Evolutionary conservation across 2,329 filamentous ascomycete species (phyloP), one percentile per base, ranked within the genome.

Genomic region (Colletotrichum higginsianum): DNA sequence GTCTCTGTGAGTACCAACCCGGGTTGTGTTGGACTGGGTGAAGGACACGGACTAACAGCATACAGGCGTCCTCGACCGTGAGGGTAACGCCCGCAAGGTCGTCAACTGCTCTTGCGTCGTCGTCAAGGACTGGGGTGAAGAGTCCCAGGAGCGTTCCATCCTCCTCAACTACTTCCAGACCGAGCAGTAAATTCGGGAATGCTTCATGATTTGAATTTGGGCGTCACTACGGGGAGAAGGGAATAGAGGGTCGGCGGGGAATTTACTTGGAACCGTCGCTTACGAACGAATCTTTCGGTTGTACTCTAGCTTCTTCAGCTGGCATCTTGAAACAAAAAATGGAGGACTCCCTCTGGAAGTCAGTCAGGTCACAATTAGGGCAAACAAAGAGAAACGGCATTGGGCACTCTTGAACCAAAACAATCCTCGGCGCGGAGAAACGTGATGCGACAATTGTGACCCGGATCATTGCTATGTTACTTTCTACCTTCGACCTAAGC

Each of bases 31-130:
- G 23, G 18, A 23, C 18, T 11, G n/a, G 9, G 3, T 8, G 15
- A 23, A 7, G 57, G 35, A 52, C 21, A 47, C 21, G 18, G 18
- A 47, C 82, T 85, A 81, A 84, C 75, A 68, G 18, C 55, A 18
- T 16, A 70, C 66, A 98, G 96, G 96, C 89, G 95, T 98, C 80
- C 92, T 99, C 82, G 96, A 99, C 90, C 96, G 96, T 84, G 96
- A 99, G 89, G 96, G 96, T 81, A 99, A 99, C 88, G 95, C 96
- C 82, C 94, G 96, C 88, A 99, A 99, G 93, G 96, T 99, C 79
- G 96, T 99, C 89, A 99, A 99, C 94, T 99, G 96, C 95, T 98
- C 96, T 83, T 98, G 96, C 91, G 96, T 99, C 82, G 96, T 99
- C 75, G 96, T 99, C 83, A 96, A 96, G 90, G 95, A 99, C 87